Conservation (phyloP, 352 stramenopile species). For the Saprolegnia diclina region DNA sequence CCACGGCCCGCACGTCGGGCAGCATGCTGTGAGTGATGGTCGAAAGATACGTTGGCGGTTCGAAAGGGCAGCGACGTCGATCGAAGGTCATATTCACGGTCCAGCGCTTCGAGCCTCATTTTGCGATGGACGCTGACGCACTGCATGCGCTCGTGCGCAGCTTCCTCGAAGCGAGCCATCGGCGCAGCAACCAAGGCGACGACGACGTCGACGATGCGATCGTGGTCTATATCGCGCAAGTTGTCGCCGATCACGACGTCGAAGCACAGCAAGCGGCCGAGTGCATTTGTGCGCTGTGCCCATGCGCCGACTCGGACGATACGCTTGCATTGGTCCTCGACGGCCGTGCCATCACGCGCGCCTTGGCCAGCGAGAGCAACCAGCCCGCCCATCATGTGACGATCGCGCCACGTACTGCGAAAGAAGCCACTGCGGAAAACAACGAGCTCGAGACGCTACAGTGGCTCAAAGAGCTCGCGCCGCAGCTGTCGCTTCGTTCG, state of each 20-base stretch:
- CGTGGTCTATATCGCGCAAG: constrained; percentile 15
- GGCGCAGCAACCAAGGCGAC: neutral
- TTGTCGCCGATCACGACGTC: neutral
- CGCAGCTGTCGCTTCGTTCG: constrained; percentile 4
- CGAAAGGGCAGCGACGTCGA: neutral
- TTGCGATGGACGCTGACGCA: neutral
- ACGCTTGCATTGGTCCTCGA: neutral
- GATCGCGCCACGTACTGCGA: neutral
- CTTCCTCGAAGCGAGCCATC: neutral
- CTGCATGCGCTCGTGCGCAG: neutral
- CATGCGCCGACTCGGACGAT: neutral
- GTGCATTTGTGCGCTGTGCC: constrained; percentile 11
- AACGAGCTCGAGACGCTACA: constrained; percentile 4
- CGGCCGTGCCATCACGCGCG: neutral
- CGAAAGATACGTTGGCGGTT: neutral
- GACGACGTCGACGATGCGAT: constrained; percentile 18
- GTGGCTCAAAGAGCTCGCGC: constrained; percentile 6
- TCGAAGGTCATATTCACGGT: too few species aligned
- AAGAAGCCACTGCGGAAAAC: neutral
- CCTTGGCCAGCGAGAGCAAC: neutral
- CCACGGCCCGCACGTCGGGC: constrained; percentile 23
- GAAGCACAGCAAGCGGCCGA: constrained; percentile 5
- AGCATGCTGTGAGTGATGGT: constrained; percentile 13
- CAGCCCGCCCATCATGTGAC: neutral
- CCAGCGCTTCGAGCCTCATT: neutral